Percentiles rank a stretch among this genome's conserved stretches.
Conservation (phyloP, 2,329 filamentous ascomycete genomes). For the Neocucurbitaria cava region DNA sequence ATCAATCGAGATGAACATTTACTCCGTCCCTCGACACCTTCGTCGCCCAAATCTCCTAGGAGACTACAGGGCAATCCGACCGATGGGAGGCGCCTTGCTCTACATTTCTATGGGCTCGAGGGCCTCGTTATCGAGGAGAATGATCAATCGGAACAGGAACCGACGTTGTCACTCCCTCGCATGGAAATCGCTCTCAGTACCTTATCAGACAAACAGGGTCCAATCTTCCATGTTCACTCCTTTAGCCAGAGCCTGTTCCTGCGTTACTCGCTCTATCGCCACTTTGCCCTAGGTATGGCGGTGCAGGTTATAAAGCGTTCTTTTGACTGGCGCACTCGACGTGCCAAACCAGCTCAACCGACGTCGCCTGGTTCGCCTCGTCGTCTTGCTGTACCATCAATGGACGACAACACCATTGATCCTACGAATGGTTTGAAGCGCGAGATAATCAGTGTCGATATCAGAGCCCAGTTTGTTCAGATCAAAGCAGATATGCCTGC, state of each 20-base stretch:
- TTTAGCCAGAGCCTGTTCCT: constrained; percentile 79
- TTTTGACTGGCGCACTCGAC: constrained; percentile 39
- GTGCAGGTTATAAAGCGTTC: constrained; percentile 69
- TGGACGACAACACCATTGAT: constrained; percentile 40
- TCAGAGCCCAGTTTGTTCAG: constrained; percentile 82
- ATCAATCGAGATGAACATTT: constrained; percentile 67
- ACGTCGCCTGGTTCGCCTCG: constrained; percentile 21
- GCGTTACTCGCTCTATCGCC: constrained; percentile 91
- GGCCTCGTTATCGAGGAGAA: constrained; percentile 88
- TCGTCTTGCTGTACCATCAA: constrained; percentile 42
- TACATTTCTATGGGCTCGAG: constrained; percentile 85
- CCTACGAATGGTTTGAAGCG: constrained; percentile 35
- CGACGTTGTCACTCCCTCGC: constrained; percentile 83
- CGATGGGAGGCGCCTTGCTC: constrained; percentile 81
- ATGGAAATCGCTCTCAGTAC: constrained; percentile 89
- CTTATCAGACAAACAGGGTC: constrained; percentile 83
- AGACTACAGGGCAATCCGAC: constrained; percentile 58
- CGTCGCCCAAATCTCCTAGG: constrained; percentile 57
- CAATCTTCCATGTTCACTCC: constrained; percentile 85
- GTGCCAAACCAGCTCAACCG: constrained; percentile 15
- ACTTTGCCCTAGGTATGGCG: constrained; percentile 88
- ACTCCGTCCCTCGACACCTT: constrained; percentile 59
- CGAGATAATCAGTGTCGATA: constrained; percentile 81
- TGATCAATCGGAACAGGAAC: constrained; percentile 82
- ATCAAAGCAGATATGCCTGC: constrained; percentile 87